phyloP scores from a whole-genome alignment of 441 rosid genomes.

The Jatropha multifida region DNA sequence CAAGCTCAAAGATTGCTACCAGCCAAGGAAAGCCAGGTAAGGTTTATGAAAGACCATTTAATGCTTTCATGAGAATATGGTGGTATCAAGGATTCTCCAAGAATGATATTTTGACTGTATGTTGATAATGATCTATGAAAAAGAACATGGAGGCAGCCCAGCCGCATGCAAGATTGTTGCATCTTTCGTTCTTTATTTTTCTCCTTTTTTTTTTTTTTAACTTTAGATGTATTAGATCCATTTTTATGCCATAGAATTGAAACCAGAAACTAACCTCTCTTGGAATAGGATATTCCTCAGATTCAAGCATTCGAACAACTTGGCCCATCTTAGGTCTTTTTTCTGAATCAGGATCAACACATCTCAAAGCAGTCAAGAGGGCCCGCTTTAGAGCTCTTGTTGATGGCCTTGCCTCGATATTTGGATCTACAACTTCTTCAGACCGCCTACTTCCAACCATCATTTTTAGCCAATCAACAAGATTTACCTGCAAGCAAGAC shows the following conservation, averaged over 20 bases:
- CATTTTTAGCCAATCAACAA: conserved; percentile 97
- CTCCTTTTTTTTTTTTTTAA: no score
- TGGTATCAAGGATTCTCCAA: no score
- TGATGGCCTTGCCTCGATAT: conserved; percentile 71
- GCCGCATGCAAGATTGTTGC: not conserved
- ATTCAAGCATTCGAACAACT: conserved; percentile 95
- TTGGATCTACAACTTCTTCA: conserved; percentile 90
- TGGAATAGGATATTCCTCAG: conserved; percentile 88
- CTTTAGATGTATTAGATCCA: not conserved
- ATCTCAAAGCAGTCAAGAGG: conserved; percentile 89
- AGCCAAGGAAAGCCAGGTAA: not conserved
- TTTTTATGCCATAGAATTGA: not conserved
- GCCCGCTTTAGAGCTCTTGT: conserved; percentile 79
- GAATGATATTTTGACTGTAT: no score
- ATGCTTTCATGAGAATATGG: not conserved
- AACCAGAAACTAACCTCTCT: conserved; percentile 68
- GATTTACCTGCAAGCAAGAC: conserved; percentile 62
- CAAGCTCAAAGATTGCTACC: not conserved
- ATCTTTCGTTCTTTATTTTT: no score
- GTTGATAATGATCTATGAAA: no score
- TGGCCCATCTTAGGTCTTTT: conserved; percentile 96
- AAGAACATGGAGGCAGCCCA: not conserved
- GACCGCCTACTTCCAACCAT: conserved; percentile 84
- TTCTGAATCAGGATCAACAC: conserved; percentile 91
- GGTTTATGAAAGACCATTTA: not conserved